phyloP scores from a whole-genome alignment of 176 grass and related monocot genomes.

The Phoenix dactylifera region DNA sequence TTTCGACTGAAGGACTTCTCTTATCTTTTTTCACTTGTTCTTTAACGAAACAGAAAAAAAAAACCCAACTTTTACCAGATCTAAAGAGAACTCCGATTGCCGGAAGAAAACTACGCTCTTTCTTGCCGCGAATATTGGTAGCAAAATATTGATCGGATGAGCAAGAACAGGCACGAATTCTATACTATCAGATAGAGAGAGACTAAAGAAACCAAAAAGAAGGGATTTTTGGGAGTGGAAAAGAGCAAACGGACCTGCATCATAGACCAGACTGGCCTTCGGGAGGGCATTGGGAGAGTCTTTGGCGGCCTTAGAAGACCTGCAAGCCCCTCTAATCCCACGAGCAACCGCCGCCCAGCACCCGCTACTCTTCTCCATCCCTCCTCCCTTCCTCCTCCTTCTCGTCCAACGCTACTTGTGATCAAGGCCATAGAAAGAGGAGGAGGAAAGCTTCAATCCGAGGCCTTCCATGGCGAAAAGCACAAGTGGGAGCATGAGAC shows the following conservation, averaged over 20 bases:
- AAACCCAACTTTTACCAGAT: no score
- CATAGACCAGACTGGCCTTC: conserved; percentile 70
- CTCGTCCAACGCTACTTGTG: conserved; percentile 21
- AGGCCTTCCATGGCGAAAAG: no score
- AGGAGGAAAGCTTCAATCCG: neutral
- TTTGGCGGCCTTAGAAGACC: conserved; percentile 13
- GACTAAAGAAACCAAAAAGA: neutral
- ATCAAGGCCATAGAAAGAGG: neutral
- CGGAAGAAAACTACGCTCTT: no score
- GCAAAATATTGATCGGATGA: conserved; percentile 15
- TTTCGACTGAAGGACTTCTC: no score
- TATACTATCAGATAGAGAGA: neutral
- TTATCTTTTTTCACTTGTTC: no score
- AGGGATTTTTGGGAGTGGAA: neutral
- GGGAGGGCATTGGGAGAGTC: conserved; percentile 20
- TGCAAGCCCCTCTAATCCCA: conserved; percentile 49
- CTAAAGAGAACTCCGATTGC: no score
- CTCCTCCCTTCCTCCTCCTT: conserved; percentile 18
- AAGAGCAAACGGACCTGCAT: conserved; percentile 40
- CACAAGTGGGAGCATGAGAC: no score
- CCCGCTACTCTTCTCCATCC: conserved; percentile 43
- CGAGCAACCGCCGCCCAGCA: conserved; percentile 71
- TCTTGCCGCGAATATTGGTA: neutral
- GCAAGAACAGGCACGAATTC: neutral
- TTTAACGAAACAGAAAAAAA: no score